Conservation (phyloP, 176 grass and related monocot species). For the Paspalum notatum region DNA sequence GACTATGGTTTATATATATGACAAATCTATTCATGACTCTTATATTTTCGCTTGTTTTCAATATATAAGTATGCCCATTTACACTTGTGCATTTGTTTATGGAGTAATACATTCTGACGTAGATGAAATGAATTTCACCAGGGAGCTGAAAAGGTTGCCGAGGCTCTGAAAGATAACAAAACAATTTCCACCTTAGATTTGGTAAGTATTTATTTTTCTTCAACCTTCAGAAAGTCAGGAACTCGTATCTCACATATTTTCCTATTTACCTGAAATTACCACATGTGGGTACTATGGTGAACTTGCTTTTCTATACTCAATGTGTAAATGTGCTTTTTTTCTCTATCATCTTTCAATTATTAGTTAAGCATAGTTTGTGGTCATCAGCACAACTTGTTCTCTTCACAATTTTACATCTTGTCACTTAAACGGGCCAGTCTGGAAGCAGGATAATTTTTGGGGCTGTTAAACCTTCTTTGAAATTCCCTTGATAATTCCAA, state of each 20-base stretch:
- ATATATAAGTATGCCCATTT: slow-evolving; percentile 25
- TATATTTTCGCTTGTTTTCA: background rate
- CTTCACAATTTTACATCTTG: background rate
- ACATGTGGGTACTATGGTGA: slow-evolving; percentile 6
- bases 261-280: slow-evolving; percentile 3
- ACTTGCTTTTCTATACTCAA: background rate
- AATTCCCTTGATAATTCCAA: background rate
- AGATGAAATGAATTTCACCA: slow-evolving; percentile 50
- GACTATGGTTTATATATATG: too few species aligned
- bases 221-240: background rate
- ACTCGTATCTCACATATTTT: slow-evolving; percentile 1
- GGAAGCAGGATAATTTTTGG: background rate
- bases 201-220: slow-evolving; percentile 56
- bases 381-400: slow-evolving; percentile 4
- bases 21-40: slow-evolving; percentile 8
- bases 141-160: slow-evolving; percentile 90
- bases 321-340: background rate
- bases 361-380: background rate
- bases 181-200: slow-evolving; percentile 89
- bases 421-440: background rate
- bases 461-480: background rate
- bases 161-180: slow-evolving; percentile 88
- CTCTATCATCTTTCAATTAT: background rate
- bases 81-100: slow-evolving; percentile 12
- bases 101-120: slow-evolving; percentile 29